Base-by-base conservation (phyloP, 352 stramenopile genomes). In the Hyphochytrium catenoides region DNA sequence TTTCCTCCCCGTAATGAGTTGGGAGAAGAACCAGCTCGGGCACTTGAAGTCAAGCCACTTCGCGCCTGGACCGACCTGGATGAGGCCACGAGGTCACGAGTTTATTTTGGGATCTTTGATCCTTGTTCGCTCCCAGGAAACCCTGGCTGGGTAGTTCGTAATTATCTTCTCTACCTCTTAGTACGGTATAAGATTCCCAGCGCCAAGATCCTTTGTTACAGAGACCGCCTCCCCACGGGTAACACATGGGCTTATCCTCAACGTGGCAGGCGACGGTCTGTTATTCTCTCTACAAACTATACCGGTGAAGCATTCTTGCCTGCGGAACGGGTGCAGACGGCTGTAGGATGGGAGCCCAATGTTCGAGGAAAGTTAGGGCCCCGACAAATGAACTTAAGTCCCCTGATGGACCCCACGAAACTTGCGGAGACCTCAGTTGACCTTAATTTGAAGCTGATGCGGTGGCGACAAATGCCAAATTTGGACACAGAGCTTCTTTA, bases 401-500 rank as follows among this genome's bases (percentile, higher is more conserved):
- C 56, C 1, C 57, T 78, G 7, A 38, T 84, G 18, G 66, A 84
- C 39, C 79, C 58, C 34, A 62, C 76, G 6, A 75, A 84, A 19
- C 66, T 97, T 14, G 83, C 83, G 4, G 67, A 91, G 26, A 84
- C 92, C 38, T 93, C 86, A 0, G 81, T 93, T n/a, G 78, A 96
- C 47, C 59, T 99, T 32, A 98, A 99, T 52, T 50, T 99, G 6
- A 90, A 95, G 51, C 60, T 99, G 12, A 99, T 99, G 91, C 75
- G 91, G 24, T 99, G 91, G 91, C 62, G 91, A 3, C 79, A 94
- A 36, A 57, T 97, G 15, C 92, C 92, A 3, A 57, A 61, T 21
- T 60, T 99, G 0, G 54, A 98, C 48, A 56, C 95, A 8, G 73
- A 91, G 4, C 42, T 57, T 23, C 57, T 98, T 20, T 68, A 65